These are phyloP conservation scores for Kondoa subrosea DNA, from an alignment of 768 basidiomycete genomes.

Conservation along the genomic window DNA sequence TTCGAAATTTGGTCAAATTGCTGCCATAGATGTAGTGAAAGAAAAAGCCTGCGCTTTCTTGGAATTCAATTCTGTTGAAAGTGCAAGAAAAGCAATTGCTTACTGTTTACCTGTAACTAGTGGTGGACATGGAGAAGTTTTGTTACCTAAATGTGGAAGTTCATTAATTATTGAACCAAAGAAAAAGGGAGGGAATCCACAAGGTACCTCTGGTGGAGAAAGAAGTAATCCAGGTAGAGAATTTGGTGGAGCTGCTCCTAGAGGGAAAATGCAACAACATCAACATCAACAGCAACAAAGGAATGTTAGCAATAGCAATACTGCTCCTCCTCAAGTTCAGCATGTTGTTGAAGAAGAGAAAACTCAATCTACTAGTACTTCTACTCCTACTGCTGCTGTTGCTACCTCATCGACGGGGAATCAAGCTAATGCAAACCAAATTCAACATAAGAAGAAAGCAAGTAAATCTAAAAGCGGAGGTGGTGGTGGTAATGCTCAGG, in stretches of 20 bases:
- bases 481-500: too few species aligned
- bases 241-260: too few species aligned
- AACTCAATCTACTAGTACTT: too few species aligned
- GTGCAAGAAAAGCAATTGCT: constrained; percentile 69
- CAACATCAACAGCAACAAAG: too few species aligned
- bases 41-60: constrained; percentile 83
- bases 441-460: background rate
- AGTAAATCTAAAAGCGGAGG: background rate
- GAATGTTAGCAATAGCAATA: background rate
- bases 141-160: constrained; percentile 33
- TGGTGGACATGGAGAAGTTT: constrained; percentile 81
- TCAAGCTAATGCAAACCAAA: background rate
- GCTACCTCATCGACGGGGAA: background rate
- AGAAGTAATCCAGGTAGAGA: too few species aligned
- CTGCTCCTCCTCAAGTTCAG: background rate
- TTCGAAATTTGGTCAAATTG: constrained; percentile 58
- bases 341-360: background rate
- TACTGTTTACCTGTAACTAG: constrained; percentile 47
- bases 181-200: background rate
- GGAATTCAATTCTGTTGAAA: constrained; percentile 61
- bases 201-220: background rate
- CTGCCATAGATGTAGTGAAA: constrained; percentile 76
- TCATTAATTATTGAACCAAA: constrained; percentile 23
- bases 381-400: too few species aligned
- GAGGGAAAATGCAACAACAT: too few species aligned